Evolutionary conservation across 805 yeast species (phyloP).

Genomic region (Ogataea paradorogensis): DNA sequence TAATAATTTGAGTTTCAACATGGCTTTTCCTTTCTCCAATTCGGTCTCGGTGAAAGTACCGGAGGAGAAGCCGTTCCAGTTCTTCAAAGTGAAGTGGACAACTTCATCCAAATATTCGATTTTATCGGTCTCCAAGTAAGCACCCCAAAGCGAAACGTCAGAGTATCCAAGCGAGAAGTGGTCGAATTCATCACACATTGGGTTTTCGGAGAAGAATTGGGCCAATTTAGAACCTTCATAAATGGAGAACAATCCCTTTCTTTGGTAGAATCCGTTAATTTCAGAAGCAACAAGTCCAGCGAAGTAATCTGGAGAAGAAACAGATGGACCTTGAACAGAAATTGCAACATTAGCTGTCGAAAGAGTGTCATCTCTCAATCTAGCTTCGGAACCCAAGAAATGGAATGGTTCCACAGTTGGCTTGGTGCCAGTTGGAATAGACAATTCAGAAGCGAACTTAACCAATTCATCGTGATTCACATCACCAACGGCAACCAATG

Average conservation of each 20-base stretch:
- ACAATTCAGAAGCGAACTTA: slow-evolving; percentile 54
- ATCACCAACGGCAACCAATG: slow-evolving; percentile 68
- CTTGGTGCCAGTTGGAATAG: slow-evolving; percentile 50
- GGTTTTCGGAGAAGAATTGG: slow-evolving; percentile 65
- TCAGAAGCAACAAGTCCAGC: slow-evolving; percentile 72
- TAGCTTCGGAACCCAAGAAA: slow-evolving; percentile 82
- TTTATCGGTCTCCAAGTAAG: slow-evolving; percentile 62
- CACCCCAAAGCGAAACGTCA: slow-evolving; percentile 84
- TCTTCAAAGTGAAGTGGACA: slow-evolving; percentile 75
- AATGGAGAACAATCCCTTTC: slow-evolving; percentile 50
- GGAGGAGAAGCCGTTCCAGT: slow-evolving; percentile 82
- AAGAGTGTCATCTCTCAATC: slow-evolving; percentile 84
- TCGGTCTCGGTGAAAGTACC: slow-evolving; percentile 70
- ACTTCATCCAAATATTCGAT: slow-evolving; percentile 65
- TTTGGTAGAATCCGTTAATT: slow-evolving; percentile 54
- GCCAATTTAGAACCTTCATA: slow-evolving; percentile 69
- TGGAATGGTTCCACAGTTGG: slow-evolving; percentile 49
- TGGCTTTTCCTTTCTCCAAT: slow-evolving; percentile 72
- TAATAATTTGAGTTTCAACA: slow-evolving; percentile 63
- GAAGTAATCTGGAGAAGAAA: slow-evolving; percentile 60
- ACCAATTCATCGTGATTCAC: slow-evolving; percentile 67
- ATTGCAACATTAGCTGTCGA: slow-evolving; percentile 77
- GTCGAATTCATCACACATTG: slow-evolving; percentile 65
- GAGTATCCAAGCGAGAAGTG: slow-evolving; percentile 74
- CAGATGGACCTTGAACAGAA: slow-evolving; percentile 71